A percentile compares a stretch with the other conserved stretches of the same genome.
Evolutionary conservation across 2,329 filamentous ascomycete genomes (phyloP).

Genomic region (Colletotrichum cuscutae): DNA sequence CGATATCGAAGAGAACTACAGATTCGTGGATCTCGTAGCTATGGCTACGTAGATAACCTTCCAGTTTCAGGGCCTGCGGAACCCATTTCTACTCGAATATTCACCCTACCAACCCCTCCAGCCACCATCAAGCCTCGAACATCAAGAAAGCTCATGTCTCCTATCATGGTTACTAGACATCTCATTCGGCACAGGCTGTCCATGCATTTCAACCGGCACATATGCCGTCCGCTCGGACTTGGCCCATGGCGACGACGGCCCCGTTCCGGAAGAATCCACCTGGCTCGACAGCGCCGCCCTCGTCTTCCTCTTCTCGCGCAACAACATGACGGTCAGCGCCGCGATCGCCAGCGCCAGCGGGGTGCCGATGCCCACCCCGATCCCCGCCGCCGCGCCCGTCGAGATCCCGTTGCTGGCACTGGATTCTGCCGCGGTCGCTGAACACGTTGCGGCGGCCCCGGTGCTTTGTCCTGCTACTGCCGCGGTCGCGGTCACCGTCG

Average conservation of each 20-base stretch:
- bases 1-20: too few relatives aligned
- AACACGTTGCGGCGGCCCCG: background rate
- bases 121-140: too few relatives aligned
- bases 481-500: background rate
- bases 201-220: background rate
- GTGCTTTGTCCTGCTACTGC: background rate
- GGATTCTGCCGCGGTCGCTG: background rate
- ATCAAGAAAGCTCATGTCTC: conserved; percentile 19
- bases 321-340: conserved; percentile 17
- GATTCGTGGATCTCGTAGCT: background rate
- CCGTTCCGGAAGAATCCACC: background rate
- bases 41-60: background rate
- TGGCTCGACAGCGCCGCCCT: background rate
- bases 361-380: conserved; percentile 24
- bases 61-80: background rate
- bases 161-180: background rate
- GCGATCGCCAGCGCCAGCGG: conserved; percentile 21
- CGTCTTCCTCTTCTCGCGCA: conserved; percentile 29
- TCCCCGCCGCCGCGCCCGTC: conserved; percentile 20
- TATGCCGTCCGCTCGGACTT: conserved; percentile 4
- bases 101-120: background rate
- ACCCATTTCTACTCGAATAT: background rate
- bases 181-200: background rate
- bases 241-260: background rate
- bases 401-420: conserved; percentile 4